Evolutionary conservation across 2,329 filamentous ascomycete genomes (phyloP).

Genomic region (Botrytis byssoidea): DNA sequence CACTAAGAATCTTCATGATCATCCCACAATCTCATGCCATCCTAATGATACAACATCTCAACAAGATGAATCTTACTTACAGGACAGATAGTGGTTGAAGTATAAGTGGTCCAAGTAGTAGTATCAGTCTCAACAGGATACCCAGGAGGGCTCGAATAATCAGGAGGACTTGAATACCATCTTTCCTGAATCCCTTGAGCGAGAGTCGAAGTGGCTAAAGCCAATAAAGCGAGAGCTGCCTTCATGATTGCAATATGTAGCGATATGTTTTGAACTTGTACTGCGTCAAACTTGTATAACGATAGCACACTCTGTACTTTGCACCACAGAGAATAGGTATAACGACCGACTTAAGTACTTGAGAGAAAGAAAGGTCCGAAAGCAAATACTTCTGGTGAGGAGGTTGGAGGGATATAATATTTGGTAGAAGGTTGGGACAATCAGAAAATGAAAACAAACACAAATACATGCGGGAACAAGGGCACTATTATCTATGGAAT

Average conservation of each 20-base stretch:
- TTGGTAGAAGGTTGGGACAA: neutral
- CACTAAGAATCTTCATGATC: neutral
- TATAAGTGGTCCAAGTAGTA: constrained; percentile 15
- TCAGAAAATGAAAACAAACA: constrained; percentile 11
- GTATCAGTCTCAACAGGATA: constrained; percentile 14
- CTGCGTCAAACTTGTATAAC: constrained; percentile 5
- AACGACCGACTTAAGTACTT: constrained; percentile 18
- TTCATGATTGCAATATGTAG: constrained; percentile 17
- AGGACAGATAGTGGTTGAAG: constrained; percentile 20
- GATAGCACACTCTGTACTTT: constrained; percentile 14
- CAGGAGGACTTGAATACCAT: constrained; percentile 18
- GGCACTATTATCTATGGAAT: constrained; percentile 7
- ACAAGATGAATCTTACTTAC: neutral
- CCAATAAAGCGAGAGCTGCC: constrained; percentile 15
- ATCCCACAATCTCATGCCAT: neutral
- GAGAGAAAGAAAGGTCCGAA: neutral
- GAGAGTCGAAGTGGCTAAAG: constrained; percentile 19
- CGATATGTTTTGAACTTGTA: neutral
- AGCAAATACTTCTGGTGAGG: constrained; percentile 4
- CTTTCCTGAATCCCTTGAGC: constrained; percentile 18
- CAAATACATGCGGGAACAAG: constrained; percentile 18
- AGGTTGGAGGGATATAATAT: constrained; percentile 12
- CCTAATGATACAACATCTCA: neutral
- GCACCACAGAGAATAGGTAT: constrained; percentile 13
- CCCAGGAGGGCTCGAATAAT: neutral